Evolutionary conservation across 306 rosid genomes (phyloP), one percentile per base, ranked within the genome.

Genomic region (Dryas octopetala): DNA sequence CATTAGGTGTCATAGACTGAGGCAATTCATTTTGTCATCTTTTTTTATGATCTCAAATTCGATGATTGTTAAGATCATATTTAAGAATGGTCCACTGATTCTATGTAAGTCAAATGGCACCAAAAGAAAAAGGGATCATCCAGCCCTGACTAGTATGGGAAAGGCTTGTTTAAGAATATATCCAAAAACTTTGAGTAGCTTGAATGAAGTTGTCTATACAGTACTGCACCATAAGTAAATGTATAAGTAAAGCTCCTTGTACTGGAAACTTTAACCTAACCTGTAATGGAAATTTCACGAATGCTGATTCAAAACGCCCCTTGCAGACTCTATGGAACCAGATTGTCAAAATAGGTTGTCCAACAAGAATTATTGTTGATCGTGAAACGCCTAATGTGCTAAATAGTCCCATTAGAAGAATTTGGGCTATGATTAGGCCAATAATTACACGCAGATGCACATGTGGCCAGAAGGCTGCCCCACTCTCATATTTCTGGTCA

Each of bases 261-360:
- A 53, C 57, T 26, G 9, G 46, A 71, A 11, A 43, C 15, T 60
- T 16, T 5, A 52, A 43, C 68, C 91, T 47, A 74, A 93, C 98
- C 98, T 91, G 89, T 74, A 93, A 79, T 2, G 98, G 90, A 61
- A 88, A 79, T 65, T 82, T 91, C 19, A 78, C 64, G 26, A 93
- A 93, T 43, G 91, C 98, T 64, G 98, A 77, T 77, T 93, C 94
- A n/a, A 93, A 91, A 76, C 92, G 96, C 15, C 96, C 98, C 87
- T 87, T 87, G 83, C 97, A 93, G 66, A 85, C 84, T 61, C 17
- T 72, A 71, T 89, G 81, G 84, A 93, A 90, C 97, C 98, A 93
- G 70, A 91, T 11, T 53, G 98, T 91, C 78, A 91, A 79, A 78
- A 91, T 19, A 16, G 98, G 98, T 68, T 82, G 93, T 40, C 84